Evolutionary conservation across 2,329 filamentous ascomycete genomes (phyloP).

Genomic region (Phaeosphaeria sp.): DNA sequence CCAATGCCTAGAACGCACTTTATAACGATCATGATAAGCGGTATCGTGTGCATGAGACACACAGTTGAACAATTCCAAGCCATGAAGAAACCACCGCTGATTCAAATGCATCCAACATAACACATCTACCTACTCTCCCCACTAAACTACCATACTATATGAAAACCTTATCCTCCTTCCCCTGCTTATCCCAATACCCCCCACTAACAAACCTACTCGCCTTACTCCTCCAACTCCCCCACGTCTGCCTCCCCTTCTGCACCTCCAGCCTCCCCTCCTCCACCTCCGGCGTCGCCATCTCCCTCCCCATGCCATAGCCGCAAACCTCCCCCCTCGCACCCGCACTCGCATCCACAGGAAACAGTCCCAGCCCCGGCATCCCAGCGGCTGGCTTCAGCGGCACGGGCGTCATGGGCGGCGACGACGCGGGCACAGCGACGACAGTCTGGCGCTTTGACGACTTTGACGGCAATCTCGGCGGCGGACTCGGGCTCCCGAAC

Average conservation of each 20-base stretch:
- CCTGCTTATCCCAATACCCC: slow-evolving; percentile 19
- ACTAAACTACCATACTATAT: slow-evolving; percentile 12
- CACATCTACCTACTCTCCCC: not conserved
- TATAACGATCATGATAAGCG: too few relatives aligned
- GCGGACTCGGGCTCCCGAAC: not conserved
- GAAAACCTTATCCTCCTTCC: slow-evolving; percentile 28
- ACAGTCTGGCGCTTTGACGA: slow-evolving; percentile 9
- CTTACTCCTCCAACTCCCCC: slow-evolving; percentile 33
- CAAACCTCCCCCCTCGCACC: slow-evolving; percentile 18
- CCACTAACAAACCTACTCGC: slow-evolving; percentile 17
- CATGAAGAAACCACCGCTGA: not conserved
- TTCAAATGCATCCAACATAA: not conserved
- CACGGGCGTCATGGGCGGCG: slow-evolving; percentile 1
- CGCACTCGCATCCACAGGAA: slow-evolving; percentile 15
- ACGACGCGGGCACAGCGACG: not conserved
- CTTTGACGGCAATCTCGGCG: slow-evolving; percentile 3
- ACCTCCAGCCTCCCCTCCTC: slow-evolving; percentile 21
- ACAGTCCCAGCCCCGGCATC: slow-evolving; percentile 21
- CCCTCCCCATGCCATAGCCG: slow-evolving; percentile 18
- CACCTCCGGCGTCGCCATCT: slow-evolving; percentile 16
- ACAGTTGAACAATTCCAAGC: too few relatives aligned
- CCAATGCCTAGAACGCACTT: too few relatives aligned
- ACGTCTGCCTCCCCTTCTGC: slow-evolving; percentile 25
- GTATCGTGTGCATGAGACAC: not conserved
- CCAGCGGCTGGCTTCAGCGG: too few relatives aligned